Evolutionary conservation across 257 asterid species (phyloP).

Genomic region (Nicotiana paniculata): DNA sequence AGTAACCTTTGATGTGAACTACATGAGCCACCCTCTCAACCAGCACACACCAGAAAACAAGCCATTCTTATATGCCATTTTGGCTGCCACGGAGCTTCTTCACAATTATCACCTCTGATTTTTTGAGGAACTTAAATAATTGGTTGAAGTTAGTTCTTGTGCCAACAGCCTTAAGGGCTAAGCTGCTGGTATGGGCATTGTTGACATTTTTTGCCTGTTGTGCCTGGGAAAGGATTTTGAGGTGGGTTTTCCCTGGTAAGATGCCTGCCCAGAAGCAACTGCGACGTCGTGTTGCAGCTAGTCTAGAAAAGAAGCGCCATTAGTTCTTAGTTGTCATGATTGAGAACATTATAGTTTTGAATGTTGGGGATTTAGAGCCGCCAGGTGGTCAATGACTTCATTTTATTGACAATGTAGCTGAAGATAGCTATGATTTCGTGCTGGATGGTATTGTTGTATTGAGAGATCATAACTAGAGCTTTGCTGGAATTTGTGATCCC

Average conservation of each 20-base stretch:
- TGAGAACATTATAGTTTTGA: background rate
- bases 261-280: constrained; percentile 87
- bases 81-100: constrained; percentile 64
- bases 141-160: constrained; percentile 72
- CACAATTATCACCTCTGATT: constrained; percentile 68
- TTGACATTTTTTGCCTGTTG: constrained; percentile 51
- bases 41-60: constrained; percentile 69
- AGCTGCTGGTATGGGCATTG: constrained; percentile 74
- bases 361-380: background rate
- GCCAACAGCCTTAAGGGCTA: constrained; percentile 58
- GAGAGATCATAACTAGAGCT: background rate
- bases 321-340: background rate
- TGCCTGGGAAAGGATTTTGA: constrained; percentile 61
- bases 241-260: constrained; percentile 88
- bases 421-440: background rate
- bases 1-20: constrained; percentile 89
- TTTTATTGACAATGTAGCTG: background rate
- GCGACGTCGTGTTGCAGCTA: constrained; percentile 44
- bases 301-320: constrained; percentile 39
- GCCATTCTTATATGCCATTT: constrained; percentile 54
- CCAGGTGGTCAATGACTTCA: background rate
- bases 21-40: constrained; percentile 86
- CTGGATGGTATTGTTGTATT: background rate
- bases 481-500: background rate
- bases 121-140: constrained; percentile 69